Base-by-base conservation (phyloP, 495 filamentous ascomycete species). In the Corynascus novoguineensis region DNA sequence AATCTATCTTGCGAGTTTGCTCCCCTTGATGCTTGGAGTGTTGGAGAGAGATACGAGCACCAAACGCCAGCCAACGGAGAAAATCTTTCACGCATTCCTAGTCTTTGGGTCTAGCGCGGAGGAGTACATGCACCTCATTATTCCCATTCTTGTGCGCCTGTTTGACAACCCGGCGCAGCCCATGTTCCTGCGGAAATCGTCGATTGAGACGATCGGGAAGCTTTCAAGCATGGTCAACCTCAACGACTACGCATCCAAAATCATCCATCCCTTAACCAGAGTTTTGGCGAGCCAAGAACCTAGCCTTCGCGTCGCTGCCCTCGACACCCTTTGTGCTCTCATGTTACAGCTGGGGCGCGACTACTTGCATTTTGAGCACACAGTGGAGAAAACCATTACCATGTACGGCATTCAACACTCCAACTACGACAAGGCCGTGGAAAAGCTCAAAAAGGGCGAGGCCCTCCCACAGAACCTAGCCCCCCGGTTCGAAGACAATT, bases 91-190 rank as follows among this genome's bases (percentile, higher is more conserved):
- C 70, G 89, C 92, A 2, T 93, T 99, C 65, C 75, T 97, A 37
- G 86, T 99, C 0, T 97, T 99, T 68, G 93, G 95, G n/a, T 85
- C 90, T 14, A 96, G 90, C 64, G 87, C 86, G 15, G 93, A 97
- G 68, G 92, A 97, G 68, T 97, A 97, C 71, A 97, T 99, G 93
- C 93, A 97, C 70, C 79, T 99, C 28, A 97, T 99, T 61, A 91
- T 99, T 34, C 93, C 93, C 8, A 86, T 92, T n/a, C 87, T 99
- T 57, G 89, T 99, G 17, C 82, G 85, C 15, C 83, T 95, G 52
- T 96, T 97, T 64, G 90, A 97, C 63, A 92, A 87, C 57, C 80
- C 83, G 19, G 83, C 86, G 35, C 86, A 93, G 58, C 89, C 89
- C 6, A 73, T 80, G 10, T 83, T 83, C 57, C 80, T 95, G 38